Evolutionary conservation across 1,284 basidiomycete genomes (phyloP), one percentile per base, ranked within the genome.

Genomic region (Cryptococcus jaspeensis): DNA sequence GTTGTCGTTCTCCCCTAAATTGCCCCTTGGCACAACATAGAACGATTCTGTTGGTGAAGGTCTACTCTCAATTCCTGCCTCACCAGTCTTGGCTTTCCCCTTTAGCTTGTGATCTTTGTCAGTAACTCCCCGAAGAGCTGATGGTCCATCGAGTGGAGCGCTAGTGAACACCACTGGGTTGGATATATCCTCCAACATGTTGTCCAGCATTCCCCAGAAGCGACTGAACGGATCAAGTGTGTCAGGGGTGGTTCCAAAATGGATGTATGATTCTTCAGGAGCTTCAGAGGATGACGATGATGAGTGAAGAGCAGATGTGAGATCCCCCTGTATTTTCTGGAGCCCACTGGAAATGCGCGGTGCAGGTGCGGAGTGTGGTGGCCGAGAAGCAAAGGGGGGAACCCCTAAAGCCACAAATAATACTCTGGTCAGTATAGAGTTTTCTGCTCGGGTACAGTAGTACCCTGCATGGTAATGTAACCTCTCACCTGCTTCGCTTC

Each of bases 191-290:
- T 77, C 75, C 32, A 75, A 52, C 63, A 71, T 72, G 45, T 72
- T 76, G 53, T 79, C 76, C 20, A 79, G 58, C 61, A 73, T 73
- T 8, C 71, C 74, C 78, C 78, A 79, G 60, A 79, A 79, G n/a
- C 74, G 56, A 1, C 62, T 65, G 59, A 78, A 79, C 5, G 76
- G 76, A 53, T 79, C 77, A 1, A 69, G 52, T 0, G 69, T 67
- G 38, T 75, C 73, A 2, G 74, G 70, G 1, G 62, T 48, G 5
- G 62, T 61, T 1, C 70, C 71, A 1, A 72, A 66, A 39, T 73
- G 56, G 18, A 72, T 52, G 46, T 64, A 75, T 2, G 66, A 69
- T 52, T 72, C 72, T 32, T 62, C 63, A 4, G 59, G 53, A 6
- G 48, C 55, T 9, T 67, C 66, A 1, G 65, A 66, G 11, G 70